Evolutionary conservation across 768 basidiomycete species (phyloP).

Genomic region (Lentinus brumalis): DNA sequence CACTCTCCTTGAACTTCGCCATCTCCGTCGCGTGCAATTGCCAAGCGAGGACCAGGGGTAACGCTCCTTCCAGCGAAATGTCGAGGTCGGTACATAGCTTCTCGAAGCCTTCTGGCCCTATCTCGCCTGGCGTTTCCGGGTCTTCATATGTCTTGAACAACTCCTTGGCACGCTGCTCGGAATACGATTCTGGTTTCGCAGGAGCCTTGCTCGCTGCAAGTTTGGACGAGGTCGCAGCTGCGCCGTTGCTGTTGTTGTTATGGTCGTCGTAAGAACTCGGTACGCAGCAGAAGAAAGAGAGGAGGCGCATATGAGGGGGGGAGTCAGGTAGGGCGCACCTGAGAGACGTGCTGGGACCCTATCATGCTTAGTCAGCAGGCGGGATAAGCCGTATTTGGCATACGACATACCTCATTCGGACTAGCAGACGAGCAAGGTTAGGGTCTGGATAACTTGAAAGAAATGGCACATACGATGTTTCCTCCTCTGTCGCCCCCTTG

Average conservation of each 20-base stretch:
- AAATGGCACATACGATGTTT: constrained; percentile 7
- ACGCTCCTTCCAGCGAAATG: constrained; percentile 72
- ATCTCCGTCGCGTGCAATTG: constrained; percentile 70
- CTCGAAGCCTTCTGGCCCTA: constrained; percentile 76
- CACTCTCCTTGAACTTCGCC: constrained; percentile 66
- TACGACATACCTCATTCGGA: constrained; percentile 16
- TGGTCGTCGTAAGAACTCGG: constrained; percentile 50
- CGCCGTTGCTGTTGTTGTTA: constrained; percentile 44
- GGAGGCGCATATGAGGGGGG: constrained; percentile 52
- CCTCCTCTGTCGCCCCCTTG: constrained; percentile 1
- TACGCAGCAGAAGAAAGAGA: constrained; percentile 68
- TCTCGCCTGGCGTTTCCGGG: constrained; percentile 52
- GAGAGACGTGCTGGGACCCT: constrained; percentile 3
- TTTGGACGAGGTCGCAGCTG: constrained; percentile 22
- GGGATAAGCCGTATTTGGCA: constrained; percentile 4
- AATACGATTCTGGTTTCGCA: constrained; percentile 43
- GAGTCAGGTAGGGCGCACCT: constrained; percentile 4
- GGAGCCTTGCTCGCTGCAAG: constrained; percentile 4
- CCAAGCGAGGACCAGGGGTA: constrained; percentile 78
- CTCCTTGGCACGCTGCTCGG: constrained; percentile 46
- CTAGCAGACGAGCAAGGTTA: constrained; percentile 15
- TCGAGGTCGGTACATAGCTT: constrained; percentile 67
- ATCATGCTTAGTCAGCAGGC: constrained; percentile 13
- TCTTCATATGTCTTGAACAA: constrained; percentile 66
- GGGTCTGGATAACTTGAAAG: constrained; percentile 1